Conservation (phyloP, 768 basidiomycete genomes). For the Panaeolus cyanescens region DNA sequence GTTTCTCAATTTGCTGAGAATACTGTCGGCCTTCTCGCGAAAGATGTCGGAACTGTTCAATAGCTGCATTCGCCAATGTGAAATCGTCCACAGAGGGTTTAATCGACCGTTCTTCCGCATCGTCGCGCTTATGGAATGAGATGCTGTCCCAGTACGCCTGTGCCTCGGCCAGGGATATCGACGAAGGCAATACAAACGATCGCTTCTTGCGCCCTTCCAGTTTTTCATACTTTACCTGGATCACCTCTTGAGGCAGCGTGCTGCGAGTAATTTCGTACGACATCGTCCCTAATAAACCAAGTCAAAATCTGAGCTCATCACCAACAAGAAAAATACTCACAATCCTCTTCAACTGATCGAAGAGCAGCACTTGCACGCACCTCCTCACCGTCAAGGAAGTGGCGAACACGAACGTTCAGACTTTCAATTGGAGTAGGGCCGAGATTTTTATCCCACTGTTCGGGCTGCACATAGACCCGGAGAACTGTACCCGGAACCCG, state of each 20-base stretch:
- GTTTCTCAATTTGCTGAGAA: constrained; percentile 32
- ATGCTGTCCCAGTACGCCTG: constrained; percentile 46
- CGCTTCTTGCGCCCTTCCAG: constrained; percentile 46
- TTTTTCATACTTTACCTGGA: constrained; percentile 36
- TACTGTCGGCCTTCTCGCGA: constrained; percentile 47
- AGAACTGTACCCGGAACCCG: constrained; percentile 40
- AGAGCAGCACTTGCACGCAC: constrained; percentile 20
- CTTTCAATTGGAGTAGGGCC: constrained; percentile 53
- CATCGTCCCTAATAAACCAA: constrained; percentile 53
- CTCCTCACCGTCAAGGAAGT: constrained; percentile 18
- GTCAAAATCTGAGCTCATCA: not conserved
- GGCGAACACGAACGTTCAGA: constrained; percentile 48
- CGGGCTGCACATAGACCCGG: constrained; percentile 70
- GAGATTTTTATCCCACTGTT: constrained; percentile 41
- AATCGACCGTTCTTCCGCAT: constrained; percentile 23
- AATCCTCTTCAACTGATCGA: constrained; percentile 11
- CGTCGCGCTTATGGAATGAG: constrained; percentile 38
- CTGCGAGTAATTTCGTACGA: constrained; percentile 57
- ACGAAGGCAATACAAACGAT: constrained; percentile 50
- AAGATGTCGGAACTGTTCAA: constrained; percentile 45
- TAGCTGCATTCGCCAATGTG: constrained; percentile 27
- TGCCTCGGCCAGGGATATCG: constrained; percentile 43
- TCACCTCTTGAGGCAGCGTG: constrained; percentile 27
- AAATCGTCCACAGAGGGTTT: constrained; percentile 30
- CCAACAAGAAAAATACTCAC: constrained; percentile 6